Evolutionary conservation across 805 yeast species (phyloP), one percentile per base, ranked within the genome.

Genomic region (Saturnispora zaruensis): DNA sequence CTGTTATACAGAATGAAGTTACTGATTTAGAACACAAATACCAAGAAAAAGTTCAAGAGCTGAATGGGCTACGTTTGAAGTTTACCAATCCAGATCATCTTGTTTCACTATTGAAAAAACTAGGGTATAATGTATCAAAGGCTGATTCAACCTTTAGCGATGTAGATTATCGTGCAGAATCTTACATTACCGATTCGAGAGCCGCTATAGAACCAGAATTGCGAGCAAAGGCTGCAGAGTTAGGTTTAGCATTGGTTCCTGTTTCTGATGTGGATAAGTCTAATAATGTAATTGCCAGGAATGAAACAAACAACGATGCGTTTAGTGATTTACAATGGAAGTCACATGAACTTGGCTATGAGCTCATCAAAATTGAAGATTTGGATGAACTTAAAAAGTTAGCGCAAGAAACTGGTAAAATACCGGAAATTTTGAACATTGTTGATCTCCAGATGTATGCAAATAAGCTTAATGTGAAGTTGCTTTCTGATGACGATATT

Each of bases 231-330:
- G 50, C 50, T 16, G 30, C 49, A 24, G 57, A 59, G 9, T 57
- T 68, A 26, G 70, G 72, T 9, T 60, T 65, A 57, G 61, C 57
- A 21, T 51, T 75, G 36, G 64, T 70, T 14, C 65, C 73, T 20
- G 13, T 61, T 32, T 51, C 50, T 11, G 57, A 57, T 3, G 18
- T 44, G 6, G 52, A 51, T 30, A 62, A 54, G 16, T 60, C 57
- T 37, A 56, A 49, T n/a, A 57, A 65, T 11, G 56, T 21, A 16
- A 23, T 62, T 3, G 50, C 58, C 20, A 59, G 53, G 33, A 66
- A 58, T n/a, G 55, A 53, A 20, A 56, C 42, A 5, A 50, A 48
- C 3, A 32, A 45, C 13, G 25, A 18, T 9, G 40, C 47, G 21
- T 34, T 49, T 13, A 48, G 42, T 7, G 52, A 49, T 16, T 46